Evolutionary conservation across 495 filamentous ascomycete species (phyloP), one percentile per base, ranked within the genome.

Genomic region (Eremomyces bilateralis): DNA sequence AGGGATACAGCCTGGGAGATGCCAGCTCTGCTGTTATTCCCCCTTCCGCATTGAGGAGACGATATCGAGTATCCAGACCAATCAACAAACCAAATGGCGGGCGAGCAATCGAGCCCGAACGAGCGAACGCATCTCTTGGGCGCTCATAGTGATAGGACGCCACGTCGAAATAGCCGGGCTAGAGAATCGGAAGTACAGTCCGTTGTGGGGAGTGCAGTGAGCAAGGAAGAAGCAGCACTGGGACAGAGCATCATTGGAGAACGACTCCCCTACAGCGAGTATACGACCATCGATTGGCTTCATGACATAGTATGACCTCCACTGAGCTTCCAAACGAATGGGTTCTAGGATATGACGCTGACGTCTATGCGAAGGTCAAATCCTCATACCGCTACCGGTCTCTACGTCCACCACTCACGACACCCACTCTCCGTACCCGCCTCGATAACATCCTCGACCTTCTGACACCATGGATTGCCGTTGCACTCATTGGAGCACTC

Each of bases 231-330:
- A 41, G 52, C 53, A 40, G 52, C 51, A 6, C 46, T 64, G 25
- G 48, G 36, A 12, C 49, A 44, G 11, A 56, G 54, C 11, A 50
- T 56, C 6, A 51, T 69, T 15, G 64, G 66, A 17, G 66, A 69
- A 43, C 48, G 66, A 15, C 43, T 71, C 31, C 62, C 62, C 4
- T 71, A 69, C 48, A 66, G 67, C 47, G 59, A 65, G 39, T 69
- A 69, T 45, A 61, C 61, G 3, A 67, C 64, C 2, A 64, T 67
- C 42, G 65, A 71, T 46, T 69, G 64, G 63, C 53, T 69, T 33
- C 66, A 69, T 45, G 65, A 69, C 40, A 44, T 71, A 38, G 65
- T 64, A 41, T 15, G 43, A 13, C 24, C 13, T 13, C 24, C 13
- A 8, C 24, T n/a, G n/a, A n/a, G n/a, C n/a, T n/a, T n/a, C n/a